A percentile compares a stretch with the other conserved stretches of the same genome.
Evolutionary conservation across 108 stramenopile genomes (phyloP).

Genomic region (Pinguiococcus pyrenoidosus): DNA sequence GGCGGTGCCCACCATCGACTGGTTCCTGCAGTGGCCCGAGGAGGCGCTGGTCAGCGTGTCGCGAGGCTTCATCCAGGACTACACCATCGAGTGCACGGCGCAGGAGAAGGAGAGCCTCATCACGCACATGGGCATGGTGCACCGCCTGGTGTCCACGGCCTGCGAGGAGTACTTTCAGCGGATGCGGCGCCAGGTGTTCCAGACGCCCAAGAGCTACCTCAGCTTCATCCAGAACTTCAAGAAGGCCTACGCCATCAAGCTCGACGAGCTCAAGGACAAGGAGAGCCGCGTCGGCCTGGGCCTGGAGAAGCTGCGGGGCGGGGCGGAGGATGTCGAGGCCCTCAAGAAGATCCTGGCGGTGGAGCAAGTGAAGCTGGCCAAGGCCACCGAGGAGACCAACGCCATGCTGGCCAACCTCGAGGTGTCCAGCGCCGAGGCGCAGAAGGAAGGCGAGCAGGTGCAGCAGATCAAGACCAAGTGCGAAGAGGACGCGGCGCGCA

Average conservation of each 20-base stretch:
- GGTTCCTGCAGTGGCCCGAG: constrained; percentile 81
- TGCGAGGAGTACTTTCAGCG: constrained; percentile 70
- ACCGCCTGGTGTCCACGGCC: constrained; percentile 58
- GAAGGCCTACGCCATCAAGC: constrained; percentile 54
- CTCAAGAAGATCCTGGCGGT: constrained; percentile 65
- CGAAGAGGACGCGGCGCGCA: constrained; percentile 60
- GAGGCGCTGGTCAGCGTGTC: constrained; percentile 69
- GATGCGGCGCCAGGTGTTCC: constrained; percentile 67
- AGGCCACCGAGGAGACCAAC: constrained; percentile 62
- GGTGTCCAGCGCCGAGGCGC: constrained; percentile 60
- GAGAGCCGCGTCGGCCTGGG: constrained; percentile 64
- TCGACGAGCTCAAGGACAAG: constrained; percentile 62
- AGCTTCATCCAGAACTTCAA: constrained; percentile 71
- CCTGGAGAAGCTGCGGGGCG: constrained; percentile 68
- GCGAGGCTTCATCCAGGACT: constrained; percentile 59
- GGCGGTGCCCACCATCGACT: constrained; percentile 67
- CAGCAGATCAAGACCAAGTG: constrained; percentile 58
- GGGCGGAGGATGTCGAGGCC: constrained; percentile 68
- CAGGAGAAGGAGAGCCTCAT: constrained; percentile 54
- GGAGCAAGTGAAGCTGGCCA: constrained; percentile 66
- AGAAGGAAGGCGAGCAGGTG: constrained; percentile 66
- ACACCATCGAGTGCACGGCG: constrained; percentile 50
- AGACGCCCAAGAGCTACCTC: constrained; percentile 76
- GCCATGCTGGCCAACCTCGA: constrained; percentile 65
- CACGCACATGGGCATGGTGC: constrained; percentile 72